Conservation (phyloP, 129 eudicot species). For the Pseudognaphalium luteoalbum region DNA sequence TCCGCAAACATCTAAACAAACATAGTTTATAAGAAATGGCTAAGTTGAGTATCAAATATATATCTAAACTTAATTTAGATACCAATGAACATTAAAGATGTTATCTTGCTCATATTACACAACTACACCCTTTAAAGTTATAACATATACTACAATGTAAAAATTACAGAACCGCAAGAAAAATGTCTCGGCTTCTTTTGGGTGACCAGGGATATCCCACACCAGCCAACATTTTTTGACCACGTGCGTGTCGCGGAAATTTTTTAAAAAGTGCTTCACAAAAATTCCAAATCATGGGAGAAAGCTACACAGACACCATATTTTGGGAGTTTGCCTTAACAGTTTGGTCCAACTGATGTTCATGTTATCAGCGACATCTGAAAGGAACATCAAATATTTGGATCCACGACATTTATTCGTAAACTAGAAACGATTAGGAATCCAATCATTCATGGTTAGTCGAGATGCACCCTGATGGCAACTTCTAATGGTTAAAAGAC, state of each 20-base stretch:
- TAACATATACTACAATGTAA: not conserved
- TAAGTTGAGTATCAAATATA: conserved; percentile 14
- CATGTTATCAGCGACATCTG: not conserved
- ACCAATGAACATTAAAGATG: not conserved
- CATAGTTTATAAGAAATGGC: not conserved
- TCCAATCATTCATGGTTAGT: not conserved
- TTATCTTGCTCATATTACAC: not conserved
- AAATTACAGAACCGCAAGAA: not conserved
- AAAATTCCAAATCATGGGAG: not conserved
- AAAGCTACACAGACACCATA: not conserved
- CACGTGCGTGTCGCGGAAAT: not conserved
- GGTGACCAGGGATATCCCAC: not conserved
- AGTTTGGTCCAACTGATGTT: not conserved
- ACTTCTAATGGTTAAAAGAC: no score
- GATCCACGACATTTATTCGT: no score
- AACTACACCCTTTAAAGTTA: not conserved
- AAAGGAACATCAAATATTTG: no score
- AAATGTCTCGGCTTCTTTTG: not conserved
- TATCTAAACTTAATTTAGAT: not conserved
- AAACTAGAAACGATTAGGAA: not conserved
- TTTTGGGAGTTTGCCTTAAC: not conserved
- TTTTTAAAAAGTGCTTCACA: not conserved
- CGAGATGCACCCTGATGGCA: not conserved
- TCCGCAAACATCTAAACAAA: conserved; percentile 89
- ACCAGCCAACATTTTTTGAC: not conserved